Conservation (phyloP, 805 yeast species). For the Cyberlindnera sargentensis region DNA sequence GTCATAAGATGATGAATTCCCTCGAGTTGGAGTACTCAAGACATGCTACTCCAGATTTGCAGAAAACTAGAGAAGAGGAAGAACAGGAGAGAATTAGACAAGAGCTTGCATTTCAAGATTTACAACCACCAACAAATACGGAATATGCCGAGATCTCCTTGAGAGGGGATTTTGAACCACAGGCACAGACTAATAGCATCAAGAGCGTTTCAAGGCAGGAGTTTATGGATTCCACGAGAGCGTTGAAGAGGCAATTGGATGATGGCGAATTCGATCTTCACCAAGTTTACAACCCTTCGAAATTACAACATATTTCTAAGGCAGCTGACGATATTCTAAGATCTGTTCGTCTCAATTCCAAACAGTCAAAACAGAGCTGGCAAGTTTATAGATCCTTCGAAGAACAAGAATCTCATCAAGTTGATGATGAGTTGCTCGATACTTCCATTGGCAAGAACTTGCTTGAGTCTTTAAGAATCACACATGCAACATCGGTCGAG, state of each 20-base stretch:
- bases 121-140: slow-evolving; percentile 39
- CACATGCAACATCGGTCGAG: slow-evolving; percentile 70
- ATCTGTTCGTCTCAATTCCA: slow-evolving; percentile 46
- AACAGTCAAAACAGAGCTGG: slow-evolving; percentile 45
- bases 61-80: slow-evolving; percentile 30
- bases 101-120: slow-evolving; percentile 44
- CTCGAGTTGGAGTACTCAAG: slow-evolving; percentile 37
- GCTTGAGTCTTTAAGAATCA: slow-evolving; percentile 46
- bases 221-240: slow-evolving; percentile 16
- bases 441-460: slow-evolving; percentile 28
- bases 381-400: slow-evolving; percentile 23
- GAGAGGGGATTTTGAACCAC: slow-evolving; percentile 14
- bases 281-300: slow-evolving; percentile 19
- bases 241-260: slow-evolving; percentile 13
- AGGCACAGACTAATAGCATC: slow-evolving; percentile 1
- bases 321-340: slow-evolving; percentile 38
- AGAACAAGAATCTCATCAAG: slow-evolving; percentile 20
- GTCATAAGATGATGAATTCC: slow-evolving; percentile 70
- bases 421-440: slow-evolving; percentile 23
- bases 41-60: slow-evolving; percentile 25
- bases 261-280: slow-evolving; percentile 22
- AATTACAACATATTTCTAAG: slow-evolving; percentile 30
- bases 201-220: slow-evolving; percentile 19
- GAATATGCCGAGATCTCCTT: slow-evolving; percentile 44
- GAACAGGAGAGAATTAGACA: slow-evolving; percentile 31